phyloP scores from a whole-genome alignment of 192 early-diverging fungal species.

The Linnemannia exigua region DNA sequence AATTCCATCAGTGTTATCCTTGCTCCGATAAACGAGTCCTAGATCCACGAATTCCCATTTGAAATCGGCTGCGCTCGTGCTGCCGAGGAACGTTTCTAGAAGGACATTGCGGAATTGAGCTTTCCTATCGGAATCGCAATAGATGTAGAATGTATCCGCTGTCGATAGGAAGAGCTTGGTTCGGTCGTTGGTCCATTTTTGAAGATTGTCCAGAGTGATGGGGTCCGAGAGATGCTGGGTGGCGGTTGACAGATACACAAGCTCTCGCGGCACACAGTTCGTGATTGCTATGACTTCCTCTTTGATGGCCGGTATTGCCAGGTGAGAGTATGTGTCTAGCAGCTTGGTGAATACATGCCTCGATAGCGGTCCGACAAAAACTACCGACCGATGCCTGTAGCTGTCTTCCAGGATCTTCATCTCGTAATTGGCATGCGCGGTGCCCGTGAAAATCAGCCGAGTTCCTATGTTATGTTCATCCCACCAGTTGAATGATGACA shows the following conservation, averaged over 20 bases:
- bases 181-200: too few relatives aligned
- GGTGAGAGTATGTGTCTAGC: too few relatives aligned
- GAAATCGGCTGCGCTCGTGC: slow-evolving; percentile 23
- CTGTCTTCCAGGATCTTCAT: slow-evolving; percentile 25
- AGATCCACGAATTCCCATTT: slow-evolving; percentile 46
- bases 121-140: too few relatives aligned
- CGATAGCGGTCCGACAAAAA: slow-evolving; percentile 42
- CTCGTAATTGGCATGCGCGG: slow-evolving; percentile 37
- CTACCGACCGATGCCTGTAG: slow-evolving; percentile 10
- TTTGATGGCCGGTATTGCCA: slow-evolving; percentile 11
- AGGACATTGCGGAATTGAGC: slow-evolving; percentile 36
- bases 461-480: too few relatives aligned
- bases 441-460: slow-evolving; percentile 45
- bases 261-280: too few relatives aligned
- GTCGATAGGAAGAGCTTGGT: too few relatives aligned
- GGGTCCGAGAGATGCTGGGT: slow-evolving; percentile 13
- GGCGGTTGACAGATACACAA: too few relatives aligned
- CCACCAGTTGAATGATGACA: too few relatives aligned
- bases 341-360: too few relatives aligned
- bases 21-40: slow-evolving; percentile 40
- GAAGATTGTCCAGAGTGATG: slow-evolving; percentile 12
- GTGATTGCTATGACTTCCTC: too few relatives aligned
- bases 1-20: neutral
- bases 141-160: too few relatives aligned
- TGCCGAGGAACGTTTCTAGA: too few relatives aligned